Evolutionary conservation across 2,329 filamentous ascomycete species (phyloP), one percentile per base, ranked within the genome.

Genomic region (Dendryphion nanum): DNA sequence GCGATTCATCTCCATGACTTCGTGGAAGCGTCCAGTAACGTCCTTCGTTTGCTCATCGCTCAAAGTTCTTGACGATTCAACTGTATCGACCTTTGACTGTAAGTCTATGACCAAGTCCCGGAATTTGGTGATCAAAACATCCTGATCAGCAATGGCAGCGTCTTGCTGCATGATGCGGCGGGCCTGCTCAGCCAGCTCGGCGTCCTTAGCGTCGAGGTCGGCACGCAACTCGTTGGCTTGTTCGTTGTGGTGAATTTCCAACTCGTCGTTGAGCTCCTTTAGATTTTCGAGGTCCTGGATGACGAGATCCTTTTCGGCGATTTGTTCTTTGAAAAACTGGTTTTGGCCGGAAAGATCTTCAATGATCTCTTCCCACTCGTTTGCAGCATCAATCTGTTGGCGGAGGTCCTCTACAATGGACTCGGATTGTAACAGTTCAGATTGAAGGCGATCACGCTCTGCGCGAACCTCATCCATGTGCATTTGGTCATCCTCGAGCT

Each of bases 1-100:
- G 77, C 91, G 80, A 66, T 97, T 97, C 31, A 98, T 77, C 57
- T 98, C 91, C 80, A 95, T 86, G 85, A 98, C 95, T 37, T 91
- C 89, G 46, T 89, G 82, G 30, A 91, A 95, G 45, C 89, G 85
- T 54, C 81, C 86, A 48, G 84, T 90, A 38, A 97, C 79, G 63
- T 97, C 89, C 61, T 90, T 89, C 1, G 91, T 89, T 63, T 97
- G 90, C 13, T 85, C 85, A 64, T 97, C 93, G 1, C 89, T 94
- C 51, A 97, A 86, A 30, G 90, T 88, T 55, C 94, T 88, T 4
- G 89, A 94, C 10, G 90, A 87, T 42, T 88, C 82, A 77, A 96
- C 91, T 57, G 97, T 90, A 53, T 95, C 87, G 49, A 97, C 72
- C 60, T 95, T 89, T 50, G 75, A 82, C 65, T 96, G 89, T 44